phyloP scores from a whole-genome alignment of 768 basidiomycete genomes.

The Strobilomyces dryophilus region DNA sequence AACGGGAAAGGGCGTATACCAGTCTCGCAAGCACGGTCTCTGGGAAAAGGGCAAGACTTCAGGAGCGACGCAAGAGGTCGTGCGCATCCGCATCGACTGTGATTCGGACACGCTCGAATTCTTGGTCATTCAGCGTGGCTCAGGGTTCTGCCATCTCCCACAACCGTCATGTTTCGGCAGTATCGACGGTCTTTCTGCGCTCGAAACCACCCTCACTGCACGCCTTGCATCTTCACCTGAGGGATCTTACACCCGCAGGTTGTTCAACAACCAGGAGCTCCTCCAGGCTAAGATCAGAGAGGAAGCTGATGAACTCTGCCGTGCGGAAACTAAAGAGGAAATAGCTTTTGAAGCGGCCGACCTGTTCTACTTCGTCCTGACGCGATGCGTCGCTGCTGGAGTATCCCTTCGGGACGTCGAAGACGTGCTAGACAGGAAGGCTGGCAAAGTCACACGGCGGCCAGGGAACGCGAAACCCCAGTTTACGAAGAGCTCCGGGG shows the following conservation, averaged over 20 bases:
- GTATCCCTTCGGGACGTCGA: conserved; percentile 84
- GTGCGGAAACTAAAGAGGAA: conserved; percentile 71
- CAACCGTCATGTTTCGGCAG: conserved; percentile 88
- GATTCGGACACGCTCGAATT: conserved; percentile 92
- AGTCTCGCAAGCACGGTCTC: conserved; percentile 91
- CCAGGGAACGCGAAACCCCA: conserved; percentile 91
- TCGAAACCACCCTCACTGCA: conserved; percentile 74
- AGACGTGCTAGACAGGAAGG: conserved; percentile 76
- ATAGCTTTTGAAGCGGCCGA: conserved; percentile 96
- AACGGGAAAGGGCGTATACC: conserved; percentile 90
- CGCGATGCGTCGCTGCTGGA: conserved; percentile 79
- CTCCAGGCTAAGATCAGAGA: conserved; percentile 94
- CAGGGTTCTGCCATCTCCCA: conserved; percentile 92
- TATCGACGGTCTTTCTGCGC: conserved; percentile 68
- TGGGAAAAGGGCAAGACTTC: conserved; percentile 98
- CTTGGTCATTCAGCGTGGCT: conserved; percentile 82
- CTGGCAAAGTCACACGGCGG: conserved; percentile 80
- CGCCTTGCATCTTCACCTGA: conserved; percentile 75
- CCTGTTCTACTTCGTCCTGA: conserved; percentile 86
- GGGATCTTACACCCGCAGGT: conserved; percentile 85
- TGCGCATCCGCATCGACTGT: conserved; percentile 83
- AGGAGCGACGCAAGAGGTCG: conserved; percentile 86
- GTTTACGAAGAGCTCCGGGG: conserved; percentile 38
- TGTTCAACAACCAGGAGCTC: conserved; percentile 81
- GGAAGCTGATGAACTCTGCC: conserved; percentile 96